Evolutionary conservation across 2,329 filamentous ascomycete species (phyloP).

Genomic region (Endoconidiophora laricicola): DNA sequence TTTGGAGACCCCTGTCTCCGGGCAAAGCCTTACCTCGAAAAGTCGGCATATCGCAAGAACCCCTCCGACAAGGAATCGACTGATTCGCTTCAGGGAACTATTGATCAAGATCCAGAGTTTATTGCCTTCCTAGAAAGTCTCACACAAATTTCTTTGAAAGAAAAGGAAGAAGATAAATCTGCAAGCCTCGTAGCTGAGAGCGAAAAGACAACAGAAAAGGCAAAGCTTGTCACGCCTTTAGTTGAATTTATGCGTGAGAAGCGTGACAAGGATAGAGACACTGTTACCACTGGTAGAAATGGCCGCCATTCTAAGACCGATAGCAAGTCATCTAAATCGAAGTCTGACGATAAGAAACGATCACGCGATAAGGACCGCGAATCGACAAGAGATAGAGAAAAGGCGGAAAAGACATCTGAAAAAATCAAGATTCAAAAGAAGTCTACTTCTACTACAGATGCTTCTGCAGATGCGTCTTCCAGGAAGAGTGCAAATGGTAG

Average conservation of each 20-base stretch:
- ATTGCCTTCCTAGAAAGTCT: slow-evolving; percentile 81
- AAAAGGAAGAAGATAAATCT: slow-evolving; percentile 28
- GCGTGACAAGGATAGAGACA: slow-evolving; percentile 50
- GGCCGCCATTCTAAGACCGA: slow-evolving; percentile 42
- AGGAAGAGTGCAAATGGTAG: slow-evolving; percentile 19
- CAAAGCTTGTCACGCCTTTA: slow-evolving; percentile 52
- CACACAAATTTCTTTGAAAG: slow-evolving; percentile 29
- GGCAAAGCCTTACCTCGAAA: slow-evolving; percentile 65
- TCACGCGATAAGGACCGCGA: slow-evolving; percentile 40
- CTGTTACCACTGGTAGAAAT: slow-evolving; percentile 29
- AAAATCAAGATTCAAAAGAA: slow-evolving; percentile 48
- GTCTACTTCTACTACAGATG: slow-evolving; percentile 30
- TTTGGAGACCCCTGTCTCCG: slow-evolving; percentile 55
- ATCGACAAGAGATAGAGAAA: slow-evolving; percentile 29
- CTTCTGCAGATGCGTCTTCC: slow-evolving; percentile 24
- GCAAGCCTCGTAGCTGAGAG: slow-evolving; percentile 26
- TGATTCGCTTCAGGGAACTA: slow-evolving; percentile 80
- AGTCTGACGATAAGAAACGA: slow-evolving; percentile 27
- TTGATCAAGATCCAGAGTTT: slow-evolving; percentile 92
- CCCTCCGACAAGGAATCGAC: slow-evolving; percentile 57
- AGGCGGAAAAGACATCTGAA: slow-evolving; percentile 35
- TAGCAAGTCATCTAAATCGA: slow-evolving; percentile 32
- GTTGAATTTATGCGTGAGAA: slow-evolving; percentile 85
- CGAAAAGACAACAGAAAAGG: slow-evolving; percentile 37
- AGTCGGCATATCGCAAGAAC: slow-evolving; percentile 68